A percentile compares a stretch with the other conserved stretches of the same genome.
phyloP scores from a whole-genome alignment of 192 early-diverging fungal species.

The Rhizophagus prolifer region DNA sequence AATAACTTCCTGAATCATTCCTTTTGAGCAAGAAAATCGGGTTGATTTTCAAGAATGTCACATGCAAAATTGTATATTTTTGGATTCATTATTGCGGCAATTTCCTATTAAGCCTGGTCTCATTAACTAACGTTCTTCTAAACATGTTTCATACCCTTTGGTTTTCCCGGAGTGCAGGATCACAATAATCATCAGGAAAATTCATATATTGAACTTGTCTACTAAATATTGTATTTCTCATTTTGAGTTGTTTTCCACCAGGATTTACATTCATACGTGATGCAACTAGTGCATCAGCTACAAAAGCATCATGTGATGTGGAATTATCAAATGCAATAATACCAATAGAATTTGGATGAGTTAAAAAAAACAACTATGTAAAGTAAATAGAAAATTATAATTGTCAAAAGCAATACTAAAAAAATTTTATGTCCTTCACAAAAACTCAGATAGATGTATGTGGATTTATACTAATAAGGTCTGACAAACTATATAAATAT shows the following conservation, averaged over 20 bases:
- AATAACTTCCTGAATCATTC: constrained; percentile 5
- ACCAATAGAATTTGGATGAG: neutral
- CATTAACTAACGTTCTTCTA: neutral
- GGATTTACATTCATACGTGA: constrained; percentile 29
- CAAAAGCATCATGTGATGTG: constrained; percentile 9
- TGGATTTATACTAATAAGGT: too few relatives aligned
- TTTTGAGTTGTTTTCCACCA: constrained; percentile 22
- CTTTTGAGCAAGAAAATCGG: neutral
- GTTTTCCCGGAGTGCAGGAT: too few relatives aligned
- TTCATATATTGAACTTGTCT: neutral
- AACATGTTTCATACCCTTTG: too few relatives aligned
- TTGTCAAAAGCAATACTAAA: too few relatives aligned
- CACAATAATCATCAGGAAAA: too few relatives aligned
- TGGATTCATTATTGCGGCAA: neutral
- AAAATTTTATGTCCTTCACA: too few relatives aligned
- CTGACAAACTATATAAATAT: too few relatives aligned
- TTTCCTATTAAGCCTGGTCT: neutral
- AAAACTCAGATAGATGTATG: too few relatives aligned
- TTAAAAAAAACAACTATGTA: too few relatives aligned
- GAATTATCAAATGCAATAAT: constrained; percentile 35
- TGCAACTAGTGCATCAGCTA: constrained; percentile 20
- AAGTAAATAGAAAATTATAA: too few relatives aligned
- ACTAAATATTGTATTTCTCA: constrained; percentile 11
- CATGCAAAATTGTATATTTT: constrained; percentile 25
- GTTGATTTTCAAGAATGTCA: neutral